Evolutionary conservation across 2,329 filamentous ascomycete species (phyloP).

Genomic region (Cladosporium colombiae): DNA sequence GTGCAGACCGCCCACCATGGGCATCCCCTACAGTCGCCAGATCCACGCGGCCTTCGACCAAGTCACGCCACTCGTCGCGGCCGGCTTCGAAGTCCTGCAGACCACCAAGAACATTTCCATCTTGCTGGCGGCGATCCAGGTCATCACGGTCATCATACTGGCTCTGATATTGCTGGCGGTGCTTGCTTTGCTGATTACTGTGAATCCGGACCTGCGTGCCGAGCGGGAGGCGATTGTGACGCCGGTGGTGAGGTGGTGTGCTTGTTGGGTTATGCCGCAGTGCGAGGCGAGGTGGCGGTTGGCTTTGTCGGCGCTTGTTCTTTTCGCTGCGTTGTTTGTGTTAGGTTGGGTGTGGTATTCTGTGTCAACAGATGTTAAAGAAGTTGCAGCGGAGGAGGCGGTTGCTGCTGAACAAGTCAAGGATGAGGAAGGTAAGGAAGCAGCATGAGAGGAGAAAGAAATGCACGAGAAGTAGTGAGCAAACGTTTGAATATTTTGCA

Average conservation of each 20-base stretch:
- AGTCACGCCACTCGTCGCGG: conserved; percentile 54
- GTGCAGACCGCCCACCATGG: conserved; percentile 42
- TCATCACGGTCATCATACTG: conserved; percentile 48
- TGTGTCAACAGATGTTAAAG: conserved; percentile 3
- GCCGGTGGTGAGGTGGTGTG: conserved; percentile 42
- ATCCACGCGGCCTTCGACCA: conserved; percentile 56
- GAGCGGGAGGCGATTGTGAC: conserved; percentile 48
- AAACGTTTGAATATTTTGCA: conserved; percentile 16
- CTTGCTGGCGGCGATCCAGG: conserved; percentile 50
- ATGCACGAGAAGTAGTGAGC: not conserved
- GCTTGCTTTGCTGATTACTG: conserved; percentile 45
- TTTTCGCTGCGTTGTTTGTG: not conserved
- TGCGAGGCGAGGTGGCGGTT: conserved; percentile 13
- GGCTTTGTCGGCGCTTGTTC: not conserved
- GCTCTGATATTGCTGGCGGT: conserved; percentile 42
- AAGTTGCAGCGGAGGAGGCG: conserved; percentile 14
- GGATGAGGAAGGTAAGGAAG: not conserved
- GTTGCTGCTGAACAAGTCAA: conserved; percentile 3
- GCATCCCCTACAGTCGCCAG: conserved; percentile 54
- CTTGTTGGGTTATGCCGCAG: conserved; percentile 26
- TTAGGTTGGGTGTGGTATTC: conserved; percentile 6
- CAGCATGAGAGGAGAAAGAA: not conserved
- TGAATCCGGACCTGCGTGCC: conserved; percentile 51
- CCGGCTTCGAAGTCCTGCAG: conserved; percentile 51
- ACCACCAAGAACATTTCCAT: conserved; percentile 54